These are phyloP conservation scores for Colletotrichum sp. DNA, from an alignment of 2,329 filamentous ascomycete genomes.

Conservation along the genomic window DNA sequence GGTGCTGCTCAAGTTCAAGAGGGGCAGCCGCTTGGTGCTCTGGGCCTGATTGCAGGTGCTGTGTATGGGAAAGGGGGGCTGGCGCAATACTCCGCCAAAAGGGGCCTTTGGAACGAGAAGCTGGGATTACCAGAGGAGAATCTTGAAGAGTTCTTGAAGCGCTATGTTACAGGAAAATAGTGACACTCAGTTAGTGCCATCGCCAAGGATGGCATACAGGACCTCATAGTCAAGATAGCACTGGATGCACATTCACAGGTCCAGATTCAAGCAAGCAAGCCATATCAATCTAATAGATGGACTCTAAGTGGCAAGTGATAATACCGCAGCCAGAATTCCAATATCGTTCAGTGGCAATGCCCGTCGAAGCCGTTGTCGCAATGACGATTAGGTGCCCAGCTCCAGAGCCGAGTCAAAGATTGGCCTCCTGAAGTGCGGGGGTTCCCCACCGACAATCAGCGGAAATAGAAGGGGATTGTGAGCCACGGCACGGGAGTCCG, in stretches of 20 bases:
- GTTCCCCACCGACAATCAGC: not conserved
- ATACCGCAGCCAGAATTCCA: not conserved
- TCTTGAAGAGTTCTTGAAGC: not conserved
- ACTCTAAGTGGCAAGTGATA: not conserved
- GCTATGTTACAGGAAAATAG: not conserved
- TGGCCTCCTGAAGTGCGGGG: not conserved
- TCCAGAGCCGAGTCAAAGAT: not conserved
- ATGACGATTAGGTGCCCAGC: not conserved
- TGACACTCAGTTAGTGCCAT: not conserved
- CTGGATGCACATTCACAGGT: not conserved
- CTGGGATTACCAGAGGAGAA: not conserved
- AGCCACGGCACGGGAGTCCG: not conserved
- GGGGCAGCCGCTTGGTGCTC: not conserved
- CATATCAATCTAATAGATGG: not conserved
- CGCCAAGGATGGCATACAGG: not conserved
- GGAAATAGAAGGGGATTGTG: not conserved
- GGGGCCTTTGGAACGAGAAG: not conserved
- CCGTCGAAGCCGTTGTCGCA: not conserved
- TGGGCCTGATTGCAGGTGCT: not conserved
- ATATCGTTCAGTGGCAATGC: not conserved
- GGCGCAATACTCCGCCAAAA: not conserved
- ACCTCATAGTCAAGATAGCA: not conserved
- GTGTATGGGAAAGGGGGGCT: not conserved
- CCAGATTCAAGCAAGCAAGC: not conserved
- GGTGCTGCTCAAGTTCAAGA: not conserved